Evolutionary conservation across 495 filamentous ascomycete genomes (phyloP).

Genomic region (Penicillium subrubescens): DNA sequence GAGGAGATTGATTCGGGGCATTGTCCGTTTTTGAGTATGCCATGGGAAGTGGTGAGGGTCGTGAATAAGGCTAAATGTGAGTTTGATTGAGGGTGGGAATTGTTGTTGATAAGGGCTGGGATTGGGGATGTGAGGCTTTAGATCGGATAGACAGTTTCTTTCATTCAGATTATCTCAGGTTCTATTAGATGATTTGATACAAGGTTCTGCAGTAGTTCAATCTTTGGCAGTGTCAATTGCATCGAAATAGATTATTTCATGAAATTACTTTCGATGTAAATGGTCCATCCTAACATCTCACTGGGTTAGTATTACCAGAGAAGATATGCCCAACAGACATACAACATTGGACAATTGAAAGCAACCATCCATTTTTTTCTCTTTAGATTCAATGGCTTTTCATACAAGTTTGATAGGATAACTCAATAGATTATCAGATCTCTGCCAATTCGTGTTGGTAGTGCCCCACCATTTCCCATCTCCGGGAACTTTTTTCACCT

Average conservation of each 20-base stretch:
- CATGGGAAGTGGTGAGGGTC: neutral
- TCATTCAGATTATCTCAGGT: no score
- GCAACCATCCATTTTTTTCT: neutral
- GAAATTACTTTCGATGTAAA: neutral
- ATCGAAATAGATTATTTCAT: no score
- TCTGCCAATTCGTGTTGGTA: neutral
- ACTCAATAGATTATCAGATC: neutral
- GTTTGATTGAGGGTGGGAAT: neutral
- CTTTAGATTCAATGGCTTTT: neutral
- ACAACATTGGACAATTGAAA: neutral
- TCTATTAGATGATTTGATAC: no score
- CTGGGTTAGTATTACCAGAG: neutral
- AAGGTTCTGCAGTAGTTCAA: no score
- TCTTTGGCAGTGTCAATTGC: no score
- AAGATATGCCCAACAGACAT: neutral
- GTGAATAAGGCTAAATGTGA: neutral
- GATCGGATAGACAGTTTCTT: no score
- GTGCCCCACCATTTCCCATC: neutral
- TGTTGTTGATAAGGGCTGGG: neutral
- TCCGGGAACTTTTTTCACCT: slow-evolving; percentile 3
- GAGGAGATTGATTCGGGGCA: neutral
- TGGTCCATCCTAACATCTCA: neutral
- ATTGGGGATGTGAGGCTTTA: neutral
- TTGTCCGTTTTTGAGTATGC: neutral
- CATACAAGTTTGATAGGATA: neutral